These are phyloP conservation scores for Panicum miliaceum DNA, from an alignment of 176 grass and related monocot species.

Conservation along the genomic window DNA sequence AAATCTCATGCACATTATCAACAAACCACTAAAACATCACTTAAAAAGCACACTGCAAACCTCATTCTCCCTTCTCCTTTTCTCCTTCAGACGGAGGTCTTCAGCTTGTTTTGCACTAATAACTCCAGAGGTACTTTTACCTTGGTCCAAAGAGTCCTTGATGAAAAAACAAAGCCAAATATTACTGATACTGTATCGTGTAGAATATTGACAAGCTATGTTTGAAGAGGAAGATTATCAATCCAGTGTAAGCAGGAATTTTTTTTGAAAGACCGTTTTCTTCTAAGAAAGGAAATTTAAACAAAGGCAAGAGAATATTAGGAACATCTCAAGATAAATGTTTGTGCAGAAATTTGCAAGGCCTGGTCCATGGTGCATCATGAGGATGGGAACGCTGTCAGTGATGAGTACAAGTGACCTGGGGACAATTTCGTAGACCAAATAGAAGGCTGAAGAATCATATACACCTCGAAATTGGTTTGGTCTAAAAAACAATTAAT, in stretches of 20 bases:
- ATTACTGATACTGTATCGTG: not conserved
- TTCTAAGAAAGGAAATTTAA: not conserved
- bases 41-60: slow-evolving; percentile 57
- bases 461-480: not conserved
- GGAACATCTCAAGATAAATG: not conserved
- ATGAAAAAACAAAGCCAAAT: slow-evolving; percentile 24
- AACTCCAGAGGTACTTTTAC: slow-evolving; percentile 49
- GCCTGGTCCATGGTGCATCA: not conserved
- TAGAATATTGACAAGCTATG: slow-evolving; percentile 4
- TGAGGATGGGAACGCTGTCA: not conserved
- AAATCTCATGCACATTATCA: slow-evolving; percentile 8
- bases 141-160: slow-evolving; percentile 65
- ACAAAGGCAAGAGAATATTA: not conserved
- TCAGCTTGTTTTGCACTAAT: slow-evolving; percentile 88
- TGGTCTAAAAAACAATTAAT: not conserved
- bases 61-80: slow-evolving; percentile 82
- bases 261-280: not conserved
- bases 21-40: slow-evolving; percentile 21
- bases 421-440: not conserved
- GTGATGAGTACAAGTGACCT: not conserved
- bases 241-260: not conserved
- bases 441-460: not conserved
- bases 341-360: not conserved
- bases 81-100: slow-evolving; percentile 89
- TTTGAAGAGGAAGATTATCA: not conserved